Evolutionary conservation across 495 filamentous ascomycete genomes (phyloP), one percentile per base, ranked within the genome.

Genomic region (Hapsidospora chrysogenum): DNA sequence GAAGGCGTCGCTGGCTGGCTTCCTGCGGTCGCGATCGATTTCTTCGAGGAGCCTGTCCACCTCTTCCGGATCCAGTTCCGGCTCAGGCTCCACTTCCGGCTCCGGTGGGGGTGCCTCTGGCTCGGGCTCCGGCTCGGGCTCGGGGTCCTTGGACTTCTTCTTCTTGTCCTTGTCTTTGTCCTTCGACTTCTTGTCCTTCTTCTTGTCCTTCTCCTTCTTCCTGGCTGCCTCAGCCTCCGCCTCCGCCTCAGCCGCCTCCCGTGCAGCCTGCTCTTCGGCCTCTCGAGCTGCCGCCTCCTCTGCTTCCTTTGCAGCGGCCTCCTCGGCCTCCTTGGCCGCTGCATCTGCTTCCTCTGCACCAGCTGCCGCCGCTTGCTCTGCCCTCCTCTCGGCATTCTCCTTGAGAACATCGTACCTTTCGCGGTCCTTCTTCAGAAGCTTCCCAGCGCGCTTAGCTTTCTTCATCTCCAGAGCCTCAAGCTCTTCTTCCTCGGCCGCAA

Each of bases 321-420:
- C 33, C n/a, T 36, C 15, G n/a, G 22, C 33, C 23, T 36, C 33
- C 15, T 36, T 36, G 16, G 23, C 40, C 8, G 31, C 46, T 33
- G 37, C 31, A 32, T 35, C 39, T 39, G 45, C 50, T 2, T 46
- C 46, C 33, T 47, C 47, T 22, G 46, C 46, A 27, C 44, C 48
- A 7, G 42, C 39, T 19, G 43, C 33, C n/a, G 33, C 33, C 33
- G 46, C 20, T 42, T 64, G 54, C 29, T 64, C 54, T 8, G 43
- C 49, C 37, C 61, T 53, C 9, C 41, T 50, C 6, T 50, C 38
- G 33, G 57, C 50, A 35, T 57, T 37, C 31, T 50, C 48, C 30
- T 52, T 48, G 2, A 36, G 33, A 10, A 26, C 8, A 16, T 3
- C 22, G 17, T 25, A 23, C 3, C 22, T 25, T 13, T 36, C 33